Evolutionary conservation across 805 yeast genomes (phyloP), one percentile per base, ranked within the genome.

Genomic region (Candida ovalis): DNA sequence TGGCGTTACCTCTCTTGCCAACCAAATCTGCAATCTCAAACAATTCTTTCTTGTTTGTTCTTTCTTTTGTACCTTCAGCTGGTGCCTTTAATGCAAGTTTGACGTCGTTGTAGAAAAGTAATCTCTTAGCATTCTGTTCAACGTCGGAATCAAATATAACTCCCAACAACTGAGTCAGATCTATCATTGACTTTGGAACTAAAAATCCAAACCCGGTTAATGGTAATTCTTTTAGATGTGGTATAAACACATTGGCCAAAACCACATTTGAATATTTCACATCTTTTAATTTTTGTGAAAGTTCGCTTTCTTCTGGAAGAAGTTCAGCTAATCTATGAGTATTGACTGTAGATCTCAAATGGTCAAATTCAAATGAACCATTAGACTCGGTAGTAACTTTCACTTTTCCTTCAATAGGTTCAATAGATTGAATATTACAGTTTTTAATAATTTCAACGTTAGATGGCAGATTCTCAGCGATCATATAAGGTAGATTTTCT

Each of bases 131-230:
- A 44, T 81, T 77, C 17, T 78, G 76, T 59, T 87, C 94, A 21
- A 88, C 79, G 46, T 88, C 89, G 1, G 96, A 88, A 64, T 92
- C 98, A 67, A 85, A 92, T 18, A 94, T 89, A 5, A 89, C 88
- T 2, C 99, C 99, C 27, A 92, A 70, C 15, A 90, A 67, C 18
- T 77, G 72, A 53, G 83, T 82, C 0, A 59, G 59, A 42, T 74
- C 69, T 40, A 67, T 67, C 55, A 56, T 51, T 3, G 67, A 51
- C 50, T 73, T 71, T 7, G 99, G 99, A 9, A 91, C 86, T 42
- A 92, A 74, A 57, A 86, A 88, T 1, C 99, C 99, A 73, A 92
- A 92, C 35, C 97, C 96, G 49, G 64, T 64, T 24, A 52, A 44
- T 3, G 66, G 58, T n/a, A 80, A 71, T 19, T 67, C 64, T 56